Conservation (phyloP, 257 asterid species). For the Nicotiana otophora region DNA sequence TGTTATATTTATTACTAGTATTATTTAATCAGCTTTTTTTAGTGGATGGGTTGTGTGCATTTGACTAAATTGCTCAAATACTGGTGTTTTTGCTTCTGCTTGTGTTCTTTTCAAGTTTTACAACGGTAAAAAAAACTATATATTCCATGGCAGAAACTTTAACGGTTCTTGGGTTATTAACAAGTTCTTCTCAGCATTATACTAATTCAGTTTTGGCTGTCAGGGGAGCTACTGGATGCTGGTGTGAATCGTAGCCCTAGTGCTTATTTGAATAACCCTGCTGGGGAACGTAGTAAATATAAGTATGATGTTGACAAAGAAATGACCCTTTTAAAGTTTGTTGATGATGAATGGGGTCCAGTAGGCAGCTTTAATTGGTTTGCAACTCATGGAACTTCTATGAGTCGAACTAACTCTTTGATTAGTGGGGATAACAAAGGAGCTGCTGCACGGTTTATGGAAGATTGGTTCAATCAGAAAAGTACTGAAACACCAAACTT, state of each 20-base stretch:
- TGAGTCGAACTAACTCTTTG: conserved; percentile 91
- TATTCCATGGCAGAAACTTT: not conserved
- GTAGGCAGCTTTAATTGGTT: conserved; percentile 99
- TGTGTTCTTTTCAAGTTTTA: not conserved
- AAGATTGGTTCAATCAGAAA: conserved; percentile 82
- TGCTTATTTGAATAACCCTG: conserved; percentile 88
- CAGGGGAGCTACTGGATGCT: conserved; percentile 91
- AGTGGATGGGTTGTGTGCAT: not conserved
- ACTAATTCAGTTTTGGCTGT: conserved; percentile 20
- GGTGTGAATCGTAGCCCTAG: conserved; percentile 96
- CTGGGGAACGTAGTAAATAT: conserved; percentile 80
- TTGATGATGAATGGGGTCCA: conserved; percentile 92
- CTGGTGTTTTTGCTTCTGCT: not conserved
- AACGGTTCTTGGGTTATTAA: not conserved
- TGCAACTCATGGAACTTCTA: conserved; percentile 98
- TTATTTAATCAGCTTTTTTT: not conserved
- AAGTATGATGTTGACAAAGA: conserved; percentile 83
- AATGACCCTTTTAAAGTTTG: conserved; percentile 91
- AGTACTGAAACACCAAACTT: conserved; percentile 28
- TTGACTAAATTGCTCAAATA: not conserved
- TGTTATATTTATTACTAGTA: not conserved
- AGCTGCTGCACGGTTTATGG: conserved; percentile 98
- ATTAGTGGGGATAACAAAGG: conserved; percentile 99
- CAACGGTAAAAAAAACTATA: not conserved
- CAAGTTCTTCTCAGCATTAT: not conserved